A percentile compares a stretch with the other conserved stretches of the same genome.
Conservation (phyloP, 177 flowering plant genomes). For the Tripterygium wilfordii region DNA sequence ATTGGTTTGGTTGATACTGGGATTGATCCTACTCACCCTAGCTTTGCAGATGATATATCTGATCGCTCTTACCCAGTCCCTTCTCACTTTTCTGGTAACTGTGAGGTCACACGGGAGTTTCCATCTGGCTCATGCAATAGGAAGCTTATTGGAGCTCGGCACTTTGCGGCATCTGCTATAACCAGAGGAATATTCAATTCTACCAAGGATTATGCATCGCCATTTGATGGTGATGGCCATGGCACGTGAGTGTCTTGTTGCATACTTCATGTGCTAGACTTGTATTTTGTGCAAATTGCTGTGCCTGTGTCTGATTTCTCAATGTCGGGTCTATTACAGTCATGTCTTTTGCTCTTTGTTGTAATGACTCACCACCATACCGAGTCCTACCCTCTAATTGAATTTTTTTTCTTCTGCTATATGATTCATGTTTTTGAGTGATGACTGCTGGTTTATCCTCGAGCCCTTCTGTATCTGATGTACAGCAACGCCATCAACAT, state of each 20-base stretch:
- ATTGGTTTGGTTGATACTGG: slow-evolving; percentile 95
- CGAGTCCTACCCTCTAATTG: too few species aligned
- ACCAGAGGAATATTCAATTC: slow-evolving; percentile 96
- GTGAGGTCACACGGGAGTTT: slow-evolving; percentile 91
- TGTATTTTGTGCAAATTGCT: too few species aligned
- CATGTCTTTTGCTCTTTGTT: too few species aligned
- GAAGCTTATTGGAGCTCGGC: slow-evolving; percentile 93
- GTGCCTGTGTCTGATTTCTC: too few species aligned
- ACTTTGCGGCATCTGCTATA: slow-evolving; percentile 97
- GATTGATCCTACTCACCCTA: slow-evolving; percentile 92
- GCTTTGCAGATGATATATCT: slow-evolving; percentile 64
- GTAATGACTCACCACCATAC: too few species aligned
- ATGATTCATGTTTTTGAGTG: too few species aligned
- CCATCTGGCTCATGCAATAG: slow-evolving; percentile 98
- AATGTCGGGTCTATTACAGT: too few species aligned
- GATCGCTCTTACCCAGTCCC: slow-evolving; percentile 63
- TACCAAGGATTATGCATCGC: slow-evolving; percentile 88
- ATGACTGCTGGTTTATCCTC: too few species aligned
- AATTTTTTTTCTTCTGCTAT: too few species aligned
- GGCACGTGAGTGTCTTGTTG: slow-evolving; percentile 72
- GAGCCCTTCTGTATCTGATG: too few species aligned
- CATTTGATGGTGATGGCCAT: slow-evolving; percentile 96
- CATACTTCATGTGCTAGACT: too few species aligned
- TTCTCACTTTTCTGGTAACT: slow-evolving; percentile 70
- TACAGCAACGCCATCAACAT: too few species aligned